A percentile compares a stretch with the other conserved stretches of the same genome.
These are phyloP conservation scores for Wickerhamiella cacticola DNA, from an alignment of 805 yeast genomes.

Conservation along the genomic window DNA sequence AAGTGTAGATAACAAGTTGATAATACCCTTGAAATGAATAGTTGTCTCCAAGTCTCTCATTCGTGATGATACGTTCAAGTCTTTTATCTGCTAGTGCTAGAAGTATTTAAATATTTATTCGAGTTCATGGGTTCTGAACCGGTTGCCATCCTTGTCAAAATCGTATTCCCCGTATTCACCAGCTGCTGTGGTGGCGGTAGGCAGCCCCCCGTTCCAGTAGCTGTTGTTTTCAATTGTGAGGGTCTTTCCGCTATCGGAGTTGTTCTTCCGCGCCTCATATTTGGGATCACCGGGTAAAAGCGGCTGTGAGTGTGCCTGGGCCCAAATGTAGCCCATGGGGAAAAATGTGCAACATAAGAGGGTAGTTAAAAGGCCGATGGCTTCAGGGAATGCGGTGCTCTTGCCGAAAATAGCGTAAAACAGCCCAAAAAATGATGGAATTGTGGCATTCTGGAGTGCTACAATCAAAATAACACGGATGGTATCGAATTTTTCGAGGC, in stretches of 20 bases:
- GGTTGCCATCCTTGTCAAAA: not conserved
- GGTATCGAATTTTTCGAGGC: constrained; percentile 70
- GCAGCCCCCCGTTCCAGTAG: constrained; percentile 2
- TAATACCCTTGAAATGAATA: too few species aligned
- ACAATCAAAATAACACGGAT: constrained; percentile 70
- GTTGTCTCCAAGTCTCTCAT: too few species aligned
- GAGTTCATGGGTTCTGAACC: not conserved
- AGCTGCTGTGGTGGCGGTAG: not conserved
- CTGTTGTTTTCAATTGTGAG: not conserved
- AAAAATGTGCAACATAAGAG: constrained; percentile 17
- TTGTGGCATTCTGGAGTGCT: constrained; percentile 67
- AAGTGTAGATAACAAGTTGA: too few species aligned
- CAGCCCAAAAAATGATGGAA: constrained; percentile 50
- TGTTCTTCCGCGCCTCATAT: not conserved
- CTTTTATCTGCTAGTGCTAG: too few species aligned
- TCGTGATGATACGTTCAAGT: too few species aligned
- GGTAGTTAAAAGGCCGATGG: constrained; percentile 4
- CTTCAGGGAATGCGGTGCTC: not conserved
- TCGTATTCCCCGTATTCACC: not conserved
- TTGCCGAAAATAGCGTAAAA: not conserved
- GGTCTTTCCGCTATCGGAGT: not conserved
- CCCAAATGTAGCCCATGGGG: constrained; percentile 24
- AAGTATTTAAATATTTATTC: constrained; percentile 2
- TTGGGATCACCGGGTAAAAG: not conserved
- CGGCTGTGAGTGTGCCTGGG: constrained; percentile 16